These are phyloP conservation scores for Exsudoporus frostii DNA, from an alignment of 768 basidiomycete species.

Conservation along the genomic window DNA sequence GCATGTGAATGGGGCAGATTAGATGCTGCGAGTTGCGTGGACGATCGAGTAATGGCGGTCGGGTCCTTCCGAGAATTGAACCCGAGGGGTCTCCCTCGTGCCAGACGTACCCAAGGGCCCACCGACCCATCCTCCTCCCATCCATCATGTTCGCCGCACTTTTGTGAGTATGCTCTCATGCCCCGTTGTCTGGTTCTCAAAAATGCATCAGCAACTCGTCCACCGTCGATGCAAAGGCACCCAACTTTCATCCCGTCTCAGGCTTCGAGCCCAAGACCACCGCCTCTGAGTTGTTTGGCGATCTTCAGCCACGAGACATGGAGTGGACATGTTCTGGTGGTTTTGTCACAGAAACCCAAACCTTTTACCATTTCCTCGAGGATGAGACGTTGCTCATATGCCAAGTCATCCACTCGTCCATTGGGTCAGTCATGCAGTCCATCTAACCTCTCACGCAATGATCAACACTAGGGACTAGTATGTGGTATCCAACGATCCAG, in stretches of 20 bases:
- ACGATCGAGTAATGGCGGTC: not conserved
- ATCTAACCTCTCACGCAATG: not conserved
- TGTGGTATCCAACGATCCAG: constrained; percentile 94
- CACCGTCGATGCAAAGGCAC: constrained; percentile 61
- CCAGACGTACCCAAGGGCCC: not conserved
- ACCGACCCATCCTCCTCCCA: not conserved
- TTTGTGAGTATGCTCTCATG: constrained; percentile 53
- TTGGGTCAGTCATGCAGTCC: constrained; percentile 61
- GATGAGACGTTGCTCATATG: constrained; percentile 79
- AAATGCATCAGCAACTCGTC: constrained; percentile 44
- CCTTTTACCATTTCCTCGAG: constrained; percentile 76
- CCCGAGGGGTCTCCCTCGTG: constrained; percentile 3
- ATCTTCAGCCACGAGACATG: constrained; percentile 69
- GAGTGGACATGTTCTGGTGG: constrained; percentile 83
- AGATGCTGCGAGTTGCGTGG: not conserved
- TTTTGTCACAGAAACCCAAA: constrained; percentile 89
- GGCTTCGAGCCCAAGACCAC: constrained; percentile 41
- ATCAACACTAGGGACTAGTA: constrained; percentile 39
- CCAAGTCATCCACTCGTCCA: constrained; percentile 84
- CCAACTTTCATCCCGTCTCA: constrained; percentile 83
- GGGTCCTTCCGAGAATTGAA: constrained; percentile 9
- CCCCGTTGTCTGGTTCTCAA: constrained; percentile 12
- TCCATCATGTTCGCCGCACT: constrained; percentile 83
- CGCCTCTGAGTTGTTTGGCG: constrained; percentile 65
- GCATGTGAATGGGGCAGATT: too few relatives aligned